phyloP scores from a whole-genome alignment of 164 flowering plant genomes.

The Sedum album region DNA sequence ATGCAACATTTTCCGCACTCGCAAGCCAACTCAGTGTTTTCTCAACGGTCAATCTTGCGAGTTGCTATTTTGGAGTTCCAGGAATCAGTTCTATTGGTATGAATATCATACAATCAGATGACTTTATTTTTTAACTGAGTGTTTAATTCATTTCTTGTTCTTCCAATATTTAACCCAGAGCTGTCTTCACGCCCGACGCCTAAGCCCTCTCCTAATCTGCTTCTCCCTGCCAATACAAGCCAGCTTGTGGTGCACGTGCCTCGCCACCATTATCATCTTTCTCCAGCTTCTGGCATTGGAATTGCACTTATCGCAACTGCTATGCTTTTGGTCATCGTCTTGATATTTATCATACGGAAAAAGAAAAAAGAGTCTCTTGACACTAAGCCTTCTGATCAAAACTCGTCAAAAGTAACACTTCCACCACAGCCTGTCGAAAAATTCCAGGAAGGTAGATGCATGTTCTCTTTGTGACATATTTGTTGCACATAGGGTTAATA shows the following conservation, averaged over 20 bases:
- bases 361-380: slow-evolving; percentile 60
- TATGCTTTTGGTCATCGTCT: slow-evolving; percentile 40
- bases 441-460: slow-evolving; percentile 58
- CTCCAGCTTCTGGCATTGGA: slow-evolving; percentile 53
- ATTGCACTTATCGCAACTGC: slow-evolving; percentile 59
- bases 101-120: slow-evolving; percentile 10
- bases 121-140: background rate
- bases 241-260: slow-evolving; percentile 24
- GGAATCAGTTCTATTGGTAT: slow-evolving; percentile 49
- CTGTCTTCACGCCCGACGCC: slow-evolving; percentile 39
- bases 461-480: slow-evolving; percentile 3
- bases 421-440: slow-evolving; percentile 32
- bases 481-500: no score
- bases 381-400: slow-evolving; percentile 23
- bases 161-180: slow-evolving; percentile 18
- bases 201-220: slow-evolving; percentile 47
- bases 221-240: slow-evolving; percentile 49
- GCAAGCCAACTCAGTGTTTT: slow-evolving; percentile 60
- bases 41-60: slow-evolving; percentile 50
- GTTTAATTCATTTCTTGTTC: no score
- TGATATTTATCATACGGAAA: slow-evolving; percentile 64
- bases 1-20: slow-evolving; percentile 82
- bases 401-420: slow-evolving; percentile 38
- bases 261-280: slow-evolving; percentile 38
- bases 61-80: slow-evolving; percentile 83